A percentile compares a stretch with the other conserved stretches of the same genome.
phyloP scores from a whole-genome alignment of 768 basidiomycete genomes.

The Hericium coralloides region DNA sequence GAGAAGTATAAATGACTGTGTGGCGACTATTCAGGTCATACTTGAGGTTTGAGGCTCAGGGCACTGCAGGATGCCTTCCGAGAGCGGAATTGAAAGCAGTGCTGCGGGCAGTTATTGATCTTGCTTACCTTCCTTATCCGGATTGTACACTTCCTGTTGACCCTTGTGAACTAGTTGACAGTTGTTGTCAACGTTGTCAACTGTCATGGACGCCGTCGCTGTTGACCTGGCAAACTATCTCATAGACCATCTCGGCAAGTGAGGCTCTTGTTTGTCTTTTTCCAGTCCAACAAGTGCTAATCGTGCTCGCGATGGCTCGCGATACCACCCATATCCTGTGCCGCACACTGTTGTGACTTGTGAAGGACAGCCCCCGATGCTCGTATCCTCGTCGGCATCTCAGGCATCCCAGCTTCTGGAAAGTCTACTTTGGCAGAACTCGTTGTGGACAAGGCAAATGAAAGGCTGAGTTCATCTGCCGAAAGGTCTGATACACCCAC shows the following conservation, averaged over 20 bases:
- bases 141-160: background rate
- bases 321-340: no score
- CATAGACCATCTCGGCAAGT: background rate
- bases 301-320: no score
- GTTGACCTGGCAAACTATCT: background rate
- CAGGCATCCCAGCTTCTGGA: constrained; percentile 79
- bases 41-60: no score
- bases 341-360: no score
- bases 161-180: no score
- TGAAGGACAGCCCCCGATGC: constrained; percentile 17
- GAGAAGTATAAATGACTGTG: background rate
- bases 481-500: background rate
- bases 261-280: background rate
- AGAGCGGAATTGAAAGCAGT: no score
- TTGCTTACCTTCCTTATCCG: background rate
- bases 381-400: constrained; percentile 63
- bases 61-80: no score
- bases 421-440: constrained; percentile 70
- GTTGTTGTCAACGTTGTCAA: no score
- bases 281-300: background rate
- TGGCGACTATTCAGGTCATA: no score
- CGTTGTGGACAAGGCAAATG: constrained; percentile 46
- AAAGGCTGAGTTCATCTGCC: background rate
- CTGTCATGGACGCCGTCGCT: background rate
- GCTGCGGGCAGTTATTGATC: background rate